Evolutionary conservation across 2,329 filamentous ascomycete species (phyloP).

Genomic region (Epichloe brachyelytri): DNA sequence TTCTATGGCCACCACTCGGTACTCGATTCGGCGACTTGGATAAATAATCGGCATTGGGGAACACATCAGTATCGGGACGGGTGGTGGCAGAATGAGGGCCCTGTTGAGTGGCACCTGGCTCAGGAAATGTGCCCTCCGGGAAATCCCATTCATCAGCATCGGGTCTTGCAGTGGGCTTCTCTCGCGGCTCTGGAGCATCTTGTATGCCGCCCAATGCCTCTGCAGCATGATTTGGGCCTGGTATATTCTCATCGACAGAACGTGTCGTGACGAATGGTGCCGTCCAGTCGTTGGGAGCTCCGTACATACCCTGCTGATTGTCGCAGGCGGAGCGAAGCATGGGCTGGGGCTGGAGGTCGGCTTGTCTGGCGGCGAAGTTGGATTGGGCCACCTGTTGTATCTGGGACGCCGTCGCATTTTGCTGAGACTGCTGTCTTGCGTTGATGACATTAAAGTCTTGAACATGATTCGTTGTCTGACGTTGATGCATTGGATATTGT

Average conservation of each 20-base stretch:
- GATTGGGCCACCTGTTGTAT: constrained; percentile 25
- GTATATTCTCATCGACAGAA: constrained; percentile 20
- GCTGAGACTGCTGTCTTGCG: constrained; percentile 37
- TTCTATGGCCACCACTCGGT: constrained; percentile 51
- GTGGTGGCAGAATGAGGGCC: constrained; percentile 34
- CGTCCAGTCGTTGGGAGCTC: constrained; percentile 23
- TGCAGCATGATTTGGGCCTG: constrained; percentile 24
- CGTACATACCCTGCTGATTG: constrained; percentile 28
- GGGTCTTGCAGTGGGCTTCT: constrained; percentile 31
- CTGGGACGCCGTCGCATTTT: constrained; percentile 51
- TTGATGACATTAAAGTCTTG: constrained; percentile 39
- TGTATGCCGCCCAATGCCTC: constrained; percentile 27
- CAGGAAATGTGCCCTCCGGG: constrained; percentile 58
- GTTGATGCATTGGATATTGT: constrained; percentile 24
- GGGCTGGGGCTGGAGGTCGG: constrained; percentile 32
- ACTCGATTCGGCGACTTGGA: constrained; percentile 68
- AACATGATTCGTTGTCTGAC: constrained; percentile 41
- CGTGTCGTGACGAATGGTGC: constrained; percentile 21
- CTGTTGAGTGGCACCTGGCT: constrained; percentile 33
- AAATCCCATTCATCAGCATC: constrained; percentile 85
- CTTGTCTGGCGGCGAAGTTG: constrained; percentile 19
- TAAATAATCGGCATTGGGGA: constrained; percentile 68
- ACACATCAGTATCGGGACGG: constrained; percentile 77
- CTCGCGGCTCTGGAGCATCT: constrained; percentile 28
- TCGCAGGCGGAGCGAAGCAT: constrained; percentile 42